Evolutionary conservation across 179 eudicot species (phyloP), one percentile per base, ranked within the genome.

Genomic region (Nepenthes alata): DNA sequence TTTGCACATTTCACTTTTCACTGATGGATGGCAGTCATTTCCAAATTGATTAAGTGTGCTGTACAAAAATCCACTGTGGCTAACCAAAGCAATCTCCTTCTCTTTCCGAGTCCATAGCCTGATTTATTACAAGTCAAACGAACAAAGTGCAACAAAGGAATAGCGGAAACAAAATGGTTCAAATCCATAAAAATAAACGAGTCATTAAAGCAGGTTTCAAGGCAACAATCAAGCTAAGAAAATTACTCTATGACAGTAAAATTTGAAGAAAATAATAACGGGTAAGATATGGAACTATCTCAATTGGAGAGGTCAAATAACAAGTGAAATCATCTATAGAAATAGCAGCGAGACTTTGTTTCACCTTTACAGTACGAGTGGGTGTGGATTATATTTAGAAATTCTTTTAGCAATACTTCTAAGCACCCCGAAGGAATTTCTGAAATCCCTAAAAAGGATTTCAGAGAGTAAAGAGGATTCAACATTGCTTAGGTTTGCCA

Each of bases 41-140:
- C 59, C 72, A 58, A 66, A 70, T 55, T 53, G 38, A 15, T 2
- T 37, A 16, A 70, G 59, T 0, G 72, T 74, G 8, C 66, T 61
- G 62, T 58, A 47, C 63, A 74, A 70, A 49, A 74, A 66, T 5
- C 68, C 75, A 50, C 78, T 70, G 62, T 75, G 75, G 11, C 71
- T 75, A 50, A 75, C 78, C 50, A 75, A 16, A 1, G 78, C 78
- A 38, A 75, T 75, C 72, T 75, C 78, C 38, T 55, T 62, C 62
- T 74, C 78, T 55, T 75, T 64, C 55, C 78, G 44, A n/a, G 59
- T 66, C 65, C 68, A 75, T 48, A 70, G 44, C 74, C 78, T 70
- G 72, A 49, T 8, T 13, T 5, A 34, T 50, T 11, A 11, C 15
- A 50, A 3, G 9, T 5, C n/a, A 50, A 50, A 50, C 0, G 11